Evolutionary conservation across 192 early-diverging fungal genomes (phyloP).

Genomic region (Allomyces macrogynus): DNA sequence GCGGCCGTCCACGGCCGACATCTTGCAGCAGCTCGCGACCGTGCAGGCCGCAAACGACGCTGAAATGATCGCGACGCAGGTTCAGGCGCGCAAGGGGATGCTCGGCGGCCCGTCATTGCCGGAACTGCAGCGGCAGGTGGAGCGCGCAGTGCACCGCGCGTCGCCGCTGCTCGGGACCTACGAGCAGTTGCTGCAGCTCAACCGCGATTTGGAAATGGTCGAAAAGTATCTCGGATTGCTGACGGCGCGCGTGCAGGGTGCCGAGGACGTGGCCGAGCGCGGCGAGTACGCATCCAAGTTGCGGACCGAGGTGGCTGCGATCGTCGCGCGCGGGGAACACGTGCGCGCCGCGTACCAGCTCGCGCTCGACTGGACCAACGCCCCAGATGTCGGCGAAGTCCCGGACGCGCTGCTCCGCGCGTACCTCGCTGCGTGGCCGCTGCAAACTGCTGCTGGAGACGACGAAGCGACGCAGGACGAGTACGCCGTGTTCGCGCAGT

Average conservation of each 20-base stretch:
- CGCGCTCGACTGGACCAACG: not conserved
- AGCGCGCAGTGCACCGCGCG: not conserved
- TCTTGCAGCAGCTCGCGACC: not conserved
- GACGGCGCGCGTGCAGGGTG: not conserved
- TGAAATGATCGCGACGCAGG: not conserved
- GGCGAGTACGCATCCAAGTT: not conserved
- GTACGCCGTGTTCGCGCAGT: not conserved
- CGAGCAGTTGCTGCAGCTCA: not conserved
- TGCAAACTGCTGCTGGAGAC: too few relatives aligned
- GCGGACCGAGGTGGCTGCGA: not conserved
- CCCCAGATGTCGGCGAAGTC: not conserved
- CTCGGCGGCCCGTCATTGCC: not conserved
- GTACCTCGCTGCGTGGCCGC: not conserved
- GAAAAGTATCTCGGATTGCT: too few relatives aligned
- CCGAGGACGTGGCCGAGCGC: not conserved
- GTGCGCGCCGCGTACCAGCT: not conserved
- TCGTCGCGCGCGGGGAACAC: not conserved
- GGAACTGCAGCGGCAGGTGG: not conserved
- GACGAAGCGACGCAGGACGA: not conserved
- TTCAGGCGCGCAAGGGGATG: not conserved
- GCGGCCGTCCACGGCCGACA: not conserved
- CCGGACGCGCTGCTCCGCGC: not conserved
- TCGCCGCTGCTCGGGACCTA: not conserved
- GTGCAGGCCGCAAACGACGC: not conserved
- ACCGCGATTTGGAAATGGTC: not conserved